Percentiles rank a stretch among this genome's conserved stretches.
phyloP scores from a whole-genome alignment of 1,284 basidiomycete species.

The Leccinum subatratum region DNA sequence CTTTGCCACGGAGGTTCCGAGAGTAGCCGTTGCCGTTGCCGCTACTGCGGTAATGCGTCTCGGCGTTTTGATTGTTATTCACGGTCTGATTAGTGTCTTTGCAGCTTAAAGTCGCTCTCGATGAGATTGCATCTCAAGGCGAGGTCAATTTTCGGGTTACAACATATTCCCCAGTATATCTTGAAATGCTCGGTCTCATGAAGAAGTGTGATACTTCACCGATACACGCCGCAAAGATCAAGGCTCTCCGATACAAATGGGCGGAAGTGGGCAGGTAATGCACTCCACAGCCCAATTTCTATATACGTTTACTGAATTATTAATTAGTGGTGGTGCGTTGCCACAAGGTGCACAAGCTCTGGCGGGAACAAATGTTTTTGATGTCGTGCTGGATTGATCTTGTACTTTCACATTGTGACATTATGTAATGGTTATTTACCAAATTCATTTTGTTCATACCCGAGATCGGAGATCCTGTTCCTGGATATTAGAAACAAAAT shows the following conservation, averaged over 20 bases:
- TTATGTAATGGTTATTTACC: neutral
- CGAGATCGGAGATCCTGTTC: neutral
- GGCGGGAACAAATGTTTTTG: neutral
- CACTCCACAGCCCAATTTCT: neutral
- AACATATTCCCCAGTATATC: neutral
- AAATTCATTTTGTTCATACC: neutral
- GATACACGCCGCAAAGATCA: neutral
- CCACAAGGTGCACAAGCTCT: neutral
- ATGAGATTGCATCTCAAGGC: neutral
- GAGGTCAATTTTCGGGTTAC: neutral
- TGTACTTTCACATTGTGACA: neutral
- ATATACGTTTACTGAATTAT: neutral
- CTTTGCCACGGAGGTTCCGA: neutral
- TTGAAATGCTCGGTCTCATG: neutral
- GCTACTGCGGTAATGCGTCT: neutral
- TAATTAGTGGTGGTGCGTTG: neutral
- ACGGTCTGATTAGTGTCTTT: neutral
- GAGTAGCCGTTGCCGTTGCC: neutral
- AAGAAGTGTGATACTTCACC: neutral
- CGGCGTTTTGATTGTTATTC: neutral
- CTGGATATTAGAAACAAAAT: neutral
- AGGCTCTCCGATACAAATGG: neutral
- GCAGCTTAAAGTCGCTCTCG: neutral
- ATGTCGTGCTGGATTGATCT: neutral
- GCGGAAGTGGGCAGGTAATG: neutral